These are phyloP conservation scores for Backusella sp. DNA, from an alignment of 192 early-diverging fungal genomes.

Conservation along the genomic window DNA sequence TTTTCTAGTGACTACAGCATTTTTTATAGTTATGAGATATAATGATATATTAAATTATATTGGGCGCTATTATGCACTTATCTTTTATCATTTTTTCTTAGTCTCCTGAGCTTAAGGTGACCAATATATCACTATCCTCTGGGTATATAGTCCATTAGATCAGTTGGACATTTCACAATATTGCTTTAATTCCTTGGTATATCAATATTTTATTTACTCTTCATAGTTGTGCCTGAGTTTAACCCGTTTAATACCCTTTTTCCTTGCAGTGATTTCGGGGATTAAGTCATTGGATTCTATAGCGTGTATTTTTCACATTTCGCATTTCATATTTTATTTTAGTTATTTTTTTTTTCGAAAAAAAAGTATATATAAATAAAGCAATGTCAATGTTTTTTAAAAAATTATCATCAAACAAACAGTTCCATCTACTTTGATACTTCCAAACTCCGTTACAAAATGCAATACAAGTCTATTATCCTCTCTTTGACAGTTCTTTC, in stretches of 20 bases:
- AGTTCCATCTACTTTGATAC: not conserved
- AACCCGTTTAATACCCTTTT: not conserved
- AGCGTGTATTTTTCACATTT: not conserved
- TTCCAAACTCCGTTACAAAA: not conserved
- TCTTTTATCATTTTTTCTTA: not conserved
- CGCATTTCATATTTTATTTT: not conserved
- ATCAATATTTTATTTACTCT: not conserved
- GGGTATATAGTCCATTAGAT: not conserved
- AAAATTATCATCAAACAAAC: not conserved
- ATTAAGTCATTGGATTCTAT: not conserved
- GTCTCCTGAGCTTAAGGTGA: not conserved
- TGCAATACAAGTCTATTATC: not conserved
- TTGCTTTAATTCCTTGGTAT: not conserved
- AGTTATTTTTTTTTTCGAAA: not conserved
- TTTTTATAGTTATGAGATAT: not conserved
- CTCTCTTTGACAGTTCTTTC: not conserved
- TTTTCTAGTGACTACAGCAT: not conserved
- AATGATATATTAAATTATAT: too few species aligned
- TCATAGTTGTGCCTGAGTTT: not conserved
- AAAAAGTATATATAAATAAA: not conserved
- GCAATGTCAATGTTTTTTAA: not conserved
- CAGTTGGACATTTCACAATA: not conserved
- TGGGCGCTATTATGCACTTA: too few species aligned
- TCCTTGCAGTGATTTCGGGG: not conserved
- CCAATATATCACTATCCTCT: not conserved